Conservation (phyloP, 169 alveolate species). For the Amoebophrya sp. region DNA sequence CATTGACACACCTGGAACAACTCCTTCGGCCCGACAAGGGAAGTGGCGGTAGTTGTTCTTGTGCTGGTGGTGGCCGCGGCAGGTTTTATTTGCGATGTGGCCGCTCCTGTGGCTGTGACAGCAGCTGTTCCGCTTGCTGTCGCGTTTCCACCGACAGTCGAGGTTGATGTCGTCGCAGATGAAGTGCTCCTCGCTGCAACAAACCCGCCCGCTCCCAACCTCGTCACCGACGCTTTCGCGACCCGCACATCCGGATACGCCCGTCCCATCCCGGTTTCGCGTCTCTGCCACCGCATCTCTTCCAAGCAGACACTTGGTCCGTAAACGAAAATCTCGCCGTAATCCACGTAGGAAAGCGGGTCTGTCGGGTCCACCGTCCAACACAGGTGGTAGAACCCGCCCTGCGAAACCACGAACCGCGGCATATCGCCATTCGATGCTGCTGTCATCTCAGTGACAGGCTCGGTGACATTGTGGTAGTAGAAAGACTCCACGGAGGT, state of each 20-base stretch:
- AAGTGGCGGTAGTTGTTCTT: no score
- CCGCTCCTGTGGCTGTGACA: neutral
- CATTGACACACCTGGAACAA: neutral
- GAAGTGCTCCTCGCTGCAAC: neutral
- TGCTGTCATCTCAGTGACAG: neutral
- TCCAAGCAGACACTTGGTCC: neutral
- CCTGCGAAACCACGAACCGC: neutral
- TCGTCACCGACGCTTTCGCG: no score
- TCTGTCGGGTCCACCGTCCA: neutral
- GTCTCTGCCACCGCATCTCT: neutral
- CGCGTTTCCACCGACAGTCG: neutral
- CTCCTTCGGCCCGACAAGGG: neutral
- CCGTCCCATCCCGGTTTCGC: neutral
- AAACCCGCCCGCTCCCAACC: neutral
- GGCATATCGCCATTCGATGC: neutral
- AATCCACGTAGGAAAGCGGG: neutral
- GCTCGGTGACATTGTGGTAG: neutral
- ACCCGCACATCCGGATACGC: neutral
- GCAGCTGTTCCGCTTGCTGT: neutral
- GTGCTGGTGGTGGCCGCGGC: no score
- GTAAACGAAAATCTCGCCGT: neutral
- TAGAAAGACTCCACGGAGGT: neutral
- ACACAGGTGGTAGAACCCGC: constrained; percentile 11
- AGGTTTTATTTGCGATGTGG: neutral
- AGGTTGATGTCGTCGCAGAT: neutral